Evolutionary conservation across 2,329 filamentous ascomycete species (phyloP), one percentile per base, ranked within the genome.

Genomic region (Fusarium sp.): DNA sequence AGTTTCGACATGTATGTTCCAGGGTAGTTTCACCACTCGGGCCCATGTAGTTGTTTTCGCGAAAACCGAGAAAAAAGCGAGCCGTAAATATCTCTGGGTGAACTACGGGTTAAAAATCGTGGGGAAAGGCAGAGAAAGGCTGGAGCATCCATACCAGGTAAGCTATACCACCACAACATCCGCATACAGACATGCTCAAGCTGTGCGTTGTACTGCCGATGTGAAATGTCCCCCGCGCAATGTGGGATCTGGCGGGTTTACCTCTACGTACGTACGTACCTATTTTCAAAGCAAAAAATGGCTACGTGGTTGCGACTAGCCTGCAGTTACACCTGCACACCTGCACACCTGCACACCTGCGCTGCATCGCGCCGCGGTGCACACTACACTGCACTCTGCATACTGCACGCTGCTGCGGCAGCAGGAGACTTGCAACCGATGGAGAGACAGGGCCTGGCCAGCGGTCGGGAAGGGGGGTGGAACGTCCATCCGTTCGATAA

Each of bases 241-340:
- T 73, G 50, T 63, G 32, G 52, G 57, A 73, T 74, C 61, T 65
- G 22, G n/a, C 47, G 33, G 61, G 56, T 59, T 45, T 25, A 38
- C 56, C 58, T 30, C 25, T 30, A 50, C 43, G 43, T 45, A 50
- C 43, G 43, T 45, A 37, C 25, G 35, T 37, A 37, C 25, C 25
- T n/a, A 32, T 52, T 52, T 52, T 52, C 47, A 56, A 33, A 30
- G 50, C 50, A 32, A n/a, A 32, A 22, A 32, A 22, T 70, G 47
- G 59, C 33, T 63, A 66, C 58, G 45, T 65, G 38, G 62, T 63
- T 64, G 22, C 54, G 58, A 60, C 56, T 64, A 27, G 57, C 52
- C 37, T 69, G 54, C 27, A 63, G 56, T 69, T 54, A 50, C 72
- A 73, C 59, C 54, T 65, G 63, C 63, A 52, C 69, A 65, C 58